Evolutionary conservation across 306 rosid genomes (phyloP).

Genomic region (Vicia villosa): DNA sequence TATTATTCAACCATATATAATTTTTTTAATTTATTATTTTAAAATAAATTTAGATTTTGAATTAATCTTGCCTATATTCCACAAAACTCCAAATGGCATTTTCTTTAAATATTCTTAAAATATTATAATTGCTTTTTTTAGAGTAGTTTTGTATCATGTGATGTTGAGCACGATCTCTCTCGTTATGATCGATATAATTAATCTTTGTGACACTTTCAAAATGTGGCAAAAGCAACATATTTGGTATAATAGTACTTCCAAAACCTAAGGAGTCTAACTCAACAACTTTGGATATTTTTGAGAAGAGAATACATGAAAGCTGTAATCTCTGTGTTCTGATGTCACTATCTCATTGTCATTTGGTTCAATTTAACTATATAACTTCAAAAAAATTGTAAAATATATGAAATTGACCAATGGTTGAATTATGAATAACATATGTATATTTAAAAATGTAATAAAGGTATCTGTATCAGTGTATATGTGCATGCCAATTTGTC

Average conservation of each 20-base stretch:
- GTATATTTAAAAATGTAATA: no score
- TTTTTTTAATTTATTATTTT: no score
- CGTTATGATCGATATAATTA: neutral
- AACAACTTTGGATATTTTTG: neutral
- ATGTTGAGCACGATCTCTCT: neutral
- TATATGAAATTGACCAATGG: neutral
- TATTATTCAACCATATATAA: no score
- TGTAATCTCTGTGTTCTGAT: neutral
- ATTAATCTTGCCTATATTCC: no score
- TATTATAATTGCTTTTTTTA: neutral
- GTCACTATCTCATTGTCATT: neutral
- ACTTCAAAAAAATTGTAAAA: neutral
- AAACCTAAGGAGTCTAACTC: neutral
- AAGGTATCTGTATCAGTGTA: no score
- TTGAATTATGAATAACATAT: no score
- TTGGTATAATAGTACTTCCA: constrained; percentile 9
- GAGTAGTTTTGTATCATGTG: neutral
- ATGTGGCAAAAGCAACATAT: neutral
- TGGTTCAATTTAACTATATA: constrained; percentile 2
- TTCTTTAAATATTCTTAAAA: neutral
- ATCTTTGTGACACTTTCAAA: neutral
- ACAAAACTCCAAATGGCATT: no score
- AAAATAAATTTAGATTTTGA: no score
- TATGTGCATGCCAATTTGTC: constrained; percentile 7
- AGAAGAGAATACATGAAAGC: neutral